phyloP scores from a whole-genome alignment of 352 stramenopile genomes.

The Phytopythium litorale region DNA sequence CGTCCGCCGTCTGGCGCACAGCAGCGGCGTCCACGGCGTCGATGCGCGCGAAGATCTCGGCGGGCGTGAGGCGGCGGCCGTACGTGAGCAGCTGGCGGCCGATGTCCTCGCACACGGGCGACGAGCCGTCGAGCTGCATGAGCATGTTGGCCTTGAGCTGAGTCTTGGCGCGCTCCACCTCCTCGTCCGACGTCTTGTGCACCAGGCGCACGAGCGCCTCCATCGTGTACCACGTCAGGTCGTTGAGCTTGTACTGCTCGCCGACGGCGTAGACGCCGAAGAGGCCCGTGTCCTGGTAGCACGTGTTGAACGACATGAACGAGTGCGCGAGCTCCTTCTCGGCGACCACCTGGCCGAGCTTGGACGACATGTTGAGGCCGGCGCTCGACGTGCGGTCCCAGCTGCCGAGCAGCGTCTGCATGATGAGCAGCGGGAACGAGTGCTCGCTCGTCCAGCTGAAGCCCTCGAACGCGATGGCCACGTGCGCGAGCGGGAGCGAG shows the following conservation, averaged over 20 bases:
- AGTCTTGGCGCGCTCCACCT: conserved; percentile 97
- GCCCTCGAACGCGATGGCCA: conserved; percentile 97
- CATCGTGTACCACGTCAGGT: conserved; percentile 94
- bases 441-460: conserved; percentile 98
- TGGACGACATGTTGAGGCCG: conserved; percentile 94
- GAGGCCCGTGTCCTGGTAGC: conserved; percentile 99
- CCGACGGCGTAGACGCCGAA: conserved; percentile 98
- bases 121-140: conserved; percentile 98
- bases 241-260: conserved; percentile 94
- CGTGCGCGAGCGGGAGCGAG: conserved; percentile 86
- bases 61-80: conserved; percentile 95
- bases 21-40: conserved; percentile 96
- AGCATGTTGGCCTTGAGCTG: conserved; percentile 99
- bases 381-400: conserved; percentile 91
- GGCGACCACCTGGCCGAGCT: conserved; percentile 96
- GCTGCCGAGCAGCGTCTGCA: conserved; percentile 93
- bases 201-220: conserved; percentile 94
- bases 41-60: conserved; percentile 99
- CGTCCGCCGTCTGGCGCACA: conserved; percentile 85
- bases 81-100: conserved; percentile 98
- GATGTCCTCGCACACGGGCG: conserved; percentile 99
- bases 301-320: conserved; percentile 99
- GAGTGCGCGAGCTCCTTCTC: conserved; percentile 96
- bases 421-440: conserved; percentile 98
- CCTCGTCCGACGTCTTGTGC: conserved; percentile 96